These are phyloP conservation scores for Cercospora zeae-maydis DNA, from an alignment of 2,329 filamentous ascomycete genomes.

Conservation along the genomic window DNA sequence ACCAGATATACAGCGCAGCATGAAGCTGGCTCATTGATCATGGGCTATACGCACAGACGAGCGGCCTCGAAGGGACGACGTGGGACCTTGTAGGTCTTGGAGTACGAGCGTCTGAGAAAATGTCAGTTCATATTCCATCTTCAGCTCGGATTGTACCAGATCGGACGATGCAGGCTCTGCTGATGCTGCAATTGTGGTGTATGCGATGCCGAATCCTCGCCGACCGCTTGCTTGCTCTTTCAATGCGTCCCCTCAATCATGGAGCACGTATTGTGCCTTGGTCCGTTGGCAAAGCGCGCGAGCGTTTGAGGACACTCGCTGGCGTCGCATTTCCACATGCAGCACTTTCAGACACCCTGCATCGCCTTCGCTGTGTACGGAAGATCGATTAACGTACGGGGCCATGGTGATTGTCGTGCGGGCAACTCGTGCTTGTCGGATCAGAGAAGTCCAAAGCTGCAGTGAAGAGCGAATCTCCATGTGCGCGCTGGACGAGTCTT, in stretches of 20 bases:
- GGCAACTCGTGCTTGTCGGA: conserved; percentile 15
- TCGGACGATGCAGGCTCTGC: conserved; percentile 1
- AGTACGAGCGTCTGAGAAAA: conserved; percentile 64
- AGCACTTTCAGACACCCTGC: conserved; percentile 3
- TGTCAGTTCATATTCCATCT: conserved; percentile 21
- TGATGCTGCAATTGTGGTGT: not conserved
- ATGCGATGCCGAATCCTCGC: not conserved
- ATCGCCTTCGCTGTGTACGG: conserved; percentile 5
- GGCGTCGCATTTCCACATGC: not conserved
- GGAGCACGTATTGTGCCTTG: not conserved
- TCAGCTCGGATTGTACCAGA: not conserved
- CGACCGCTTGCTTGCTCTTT: not conserved
- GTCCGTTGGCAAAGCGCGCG: not conserved
- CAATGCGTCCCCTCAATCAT: not conserved
- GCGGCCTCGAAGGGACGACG: conserved; percentile 98
- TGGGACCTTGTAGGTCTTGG: conserved; percentile 99
- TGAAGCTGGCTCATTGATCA: conserved; percentile 98
- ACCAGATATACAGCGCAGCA: conserved; percentile 90
- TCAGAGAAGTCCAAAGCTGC: conserved; percentile 8
- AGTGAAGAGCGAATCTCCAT: not conserved
- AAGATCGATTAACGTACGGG: conserved; percentile 21
- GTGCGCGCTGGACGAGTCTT: not conserved
- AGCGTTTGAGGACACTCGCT: not conserved
- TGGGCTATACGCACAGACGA: conserved; percentile 89
- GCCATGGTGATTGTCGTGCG: conserved; percentile 26